Conservation (phyloP, 345 rosid genomes). For the Citrus hindsii region DNA sequence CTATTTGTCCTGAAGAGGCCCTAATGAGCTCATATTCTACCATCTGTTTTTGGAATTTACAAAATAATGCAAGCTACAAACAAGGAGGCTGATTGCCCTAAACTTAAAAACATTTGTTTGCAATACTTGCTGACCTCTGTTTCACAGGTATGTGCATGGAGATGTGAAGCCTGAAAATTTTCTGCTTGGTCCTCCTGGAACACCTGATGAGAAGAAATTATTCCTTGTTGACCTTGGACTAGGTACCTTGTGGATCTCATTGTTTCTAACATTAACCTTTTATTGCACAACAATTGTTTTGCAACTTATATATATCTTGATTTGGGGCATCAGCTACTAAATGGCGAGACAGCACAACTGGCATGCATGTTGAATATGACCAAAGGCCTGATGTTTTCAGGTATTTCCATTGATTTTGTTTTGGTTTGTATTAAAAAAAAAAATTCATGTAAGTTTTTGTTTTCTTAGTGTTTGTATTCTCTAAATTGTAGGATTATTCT, state of each 20-base stretch:
- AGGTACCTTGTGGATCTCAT: conserved; percentile 33
- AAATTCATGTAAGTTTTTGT: neutral
- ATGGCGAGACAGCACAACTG: conserved; percentile 57
- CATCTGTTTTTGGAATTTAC: neutral
- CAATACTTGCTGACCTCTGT: neutral
- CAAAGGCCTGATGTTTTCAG: conserved; percentile 84
- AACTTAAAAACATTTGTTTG: neutral
- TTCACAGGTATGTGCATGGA: conserved; percentile 64
- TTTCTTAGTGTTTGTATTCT: neutral
- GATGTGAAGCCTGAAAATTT: conserved; percentile 83
- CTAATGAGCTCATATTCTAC: neutral
- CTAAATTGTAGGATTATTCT: neutral
- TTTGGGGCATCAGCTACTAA: conserved; percentile 45
- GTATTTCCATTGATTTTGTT: conserved; percentile 21
- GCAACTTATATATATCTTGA: neutral
- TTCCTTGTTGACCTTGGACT: conserved; percentile 72
- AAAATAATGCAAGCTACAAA: neutral
- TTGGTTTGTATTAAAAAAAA: neutral
- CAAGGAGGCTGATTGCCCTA: neutral
- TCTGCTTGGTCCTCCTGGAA: conserved; percentile 62
- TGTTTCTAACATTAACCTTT: neutral
- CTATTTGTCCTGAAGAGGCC: neutral
- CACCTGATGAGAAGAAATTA: conserved; percentile 55
- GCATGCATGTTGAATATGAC: conserved; percentile 66
- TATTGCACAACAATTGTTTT: neutral